Conservation (phyloP, 78 protist genomes). For the Polysphondylium violaceum region DNA sequence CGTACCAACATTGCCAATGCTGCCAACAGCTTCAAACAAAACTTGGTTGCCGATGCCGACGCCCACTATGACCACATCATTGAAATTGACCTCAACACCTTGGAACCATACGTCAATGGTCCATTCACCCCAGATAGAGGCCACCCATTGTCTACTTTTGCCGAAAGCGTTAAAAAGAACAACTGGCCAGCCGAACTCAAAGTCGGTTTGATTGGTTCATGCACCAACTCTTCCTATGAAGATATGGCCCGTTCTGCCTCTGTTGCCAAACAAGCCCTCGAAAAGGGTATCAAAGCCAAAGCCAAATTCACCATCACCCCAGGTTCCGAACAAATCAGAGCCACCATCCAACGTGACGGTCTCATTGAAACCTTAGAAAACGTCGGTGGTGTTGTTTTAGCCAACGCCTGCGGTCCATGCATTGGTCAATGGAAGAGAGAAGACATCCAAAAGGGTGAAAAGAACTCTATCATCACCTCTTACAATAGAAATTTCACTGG, state of each 20-base stretch:
- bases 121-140: slow-evolving; percentile 98
- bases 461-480: slow-evolving; percentile 96
- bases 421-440: slow-evolving; percentile 97
- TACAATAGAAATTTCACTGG: slow-evolving; percentile 97
- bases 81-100: slow-evolving; percentile 91
- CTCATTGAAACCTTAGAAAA: slow-evolving; percentile 71
- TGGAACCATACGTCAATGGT: slow-evolving; percentile 97
- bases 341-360: slow-evolving; percentile 96
- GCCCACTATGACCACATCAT: slow-evolving; percentile 92
- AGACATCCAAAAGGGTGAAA: slow-evolving; percentile 88
- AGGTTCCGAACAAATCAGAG: slow-evolving; percentile 97
- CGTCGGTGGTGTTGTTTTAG: slow-evolving; percentile 95
- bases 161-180: slow-evolving; percentile 78
- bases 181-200: slow-evolving; percentile 94
- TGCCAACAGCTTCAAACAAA: slow-evolving; percentile 45
- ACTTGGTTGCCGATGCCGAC: slow-evolving; percentile 83
- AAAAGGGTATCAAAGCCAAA: slow-evolving; percentile 90
- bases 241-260: slow-evolving; percentile 95
- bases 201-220: slow-evolving; percentile 96
- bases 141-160: slow-evolving; percentile 84
- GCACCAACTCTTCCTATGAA: slow-evolving; percentile 97
- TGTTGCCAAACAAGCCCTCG: slow-evolving; percentile 90
- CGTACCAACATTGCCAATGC: slow-evolving; percentile 86
- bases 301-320: slow-evolving; percentile 93
- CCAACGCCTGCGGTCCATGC: slow-evolving; percentile 99